Conservation (phyloP, 1,139 yeast species). For the Yamadazyma spencermartinsiae region DNA sequence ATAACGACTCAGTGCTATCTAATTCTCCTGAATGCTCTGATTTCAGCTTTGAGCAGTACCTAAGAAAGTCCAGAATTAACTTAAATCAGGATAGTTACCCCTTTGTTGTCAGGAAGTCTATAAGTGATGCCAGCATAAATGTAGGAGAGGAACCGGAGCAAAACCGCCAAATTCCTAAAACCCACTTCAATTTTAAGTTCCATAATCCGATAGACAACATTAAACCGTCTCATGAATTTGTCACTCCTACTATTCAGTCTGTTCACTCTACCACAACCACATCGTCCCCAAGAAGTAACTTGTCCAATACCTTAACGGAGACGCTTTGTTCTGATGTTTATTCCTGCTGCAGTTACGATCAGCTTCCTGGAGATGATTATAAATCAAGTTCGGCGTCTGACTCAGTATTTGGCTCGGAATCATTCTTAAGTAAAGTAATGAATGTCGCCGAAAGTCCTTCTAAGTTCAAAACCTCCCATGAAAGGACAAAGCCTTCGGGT, state of each 20-base stretch:
- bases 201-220: constrained; percentile 42
- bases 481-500: not conserved
- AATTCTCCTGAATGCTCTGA: constrained; percentile 8
- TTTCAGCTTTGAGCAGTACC: constrained; percentile 30
- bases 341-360: not conserved
- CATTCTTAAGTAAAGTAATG: constrained; percentile 23
- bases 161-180: not conserved
- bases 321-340: not conserved
- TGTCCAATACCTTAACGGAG: not conserved
- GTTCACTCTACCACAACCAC: constrained; percentile 18
- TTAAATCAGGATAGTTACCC: constrained; percentile 33
- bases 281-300: constrained; percentile 2
- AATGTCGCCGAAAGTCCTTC: constrained; percentile 3
- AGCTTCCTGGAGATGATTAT: not conserved
- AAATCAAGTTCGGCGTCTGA: not conserved
- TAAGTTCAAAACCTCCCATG: not conserved
- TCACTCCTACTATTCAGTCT: constrained; percentile 33
- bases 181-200: constrained; percentile 20
- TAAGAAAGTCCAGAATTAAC: constrained; percentile 37
- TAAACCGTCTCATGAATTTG: constrained; percentile 20
- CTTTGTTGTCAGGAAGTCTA: constrained; percentile 25
- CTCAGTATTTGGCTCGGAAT: constrained; percentile 11
- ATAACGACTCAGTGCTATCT: constrained; percentile 17
- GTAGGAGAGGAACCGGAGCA: not conserved
- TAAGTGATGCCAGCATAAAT: constrained; percentile 17